A percentile compares a stretch with the other conserved stretches of the same genome.
These are phyloP conservation scores for Metarhizium anisopliae DNA, from an alignment of 2,329 filamentous ascomycete species.

Conservation along the genomic window DNA sequence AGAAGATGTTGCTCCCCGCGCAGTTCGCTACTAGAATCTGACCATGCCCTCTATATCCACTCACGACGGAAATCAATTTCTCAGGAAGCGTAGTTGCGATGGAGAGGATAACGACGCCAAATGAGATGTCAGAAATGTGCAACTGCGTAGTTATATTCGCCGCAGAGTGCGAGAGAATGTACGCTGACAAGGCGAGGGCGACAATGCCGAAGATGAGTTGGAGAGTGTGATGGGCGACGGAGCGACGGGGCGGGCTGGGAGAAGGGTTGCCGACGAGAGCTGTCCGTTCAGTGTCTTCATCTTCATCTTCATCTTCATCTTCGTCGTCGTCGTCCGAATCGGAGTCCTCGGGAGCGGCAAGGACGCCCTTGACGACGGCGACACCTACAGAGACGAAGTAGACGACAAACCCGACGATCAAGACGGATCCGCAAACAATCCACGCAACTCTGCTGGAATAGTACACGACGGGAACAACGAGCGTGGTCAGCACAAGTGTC, in stretches of 20 bases:
- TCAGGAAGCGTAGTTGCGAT: slow-evolving; percentile 46
- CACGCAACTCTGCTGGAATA: slow-evolving; percentile 11
- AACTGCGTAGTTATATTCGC: slow-evolving; percentile 31
- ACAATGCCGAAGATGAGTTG: slow-evolving; percentile 36
- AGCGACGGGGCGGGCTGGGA: neutral
- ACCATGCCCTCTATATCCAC: slow-evolving; percentile 33
- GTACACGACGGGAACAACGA: slow-evolving; percentile 18
- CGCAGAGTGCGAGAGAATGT: slow-evolving; percentile 38
- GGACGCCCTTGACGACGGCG: slow-evolving; percentile 33
- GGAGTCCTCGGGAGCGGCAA: slow-evolving; percentile 28
- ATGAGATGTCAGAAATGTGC: slow-evolving; percentile 33
- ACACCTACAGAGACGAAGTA: slow-evolving; percentile 35
- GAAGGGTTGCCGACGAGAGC: neutral
- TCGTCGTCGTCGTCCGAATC: slow-evolving; percentile 18
- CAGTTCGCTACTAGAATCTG: slow-evolving; percentile 44
- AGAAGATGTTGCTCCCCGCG: slow-evolving; percentile 45
- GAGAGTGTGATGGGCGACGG: slow-evolving; percentile 10
- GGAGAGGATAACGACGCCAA: slow-evolving; percentile 37
- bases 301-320: neutral
- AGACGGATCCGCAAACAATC: slow-evolving; percentile 24
- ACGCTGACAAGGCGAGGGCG: slow-evolving; percentile 36
- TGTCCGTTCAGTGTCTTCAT: neutral
- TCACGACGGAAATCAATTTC: slow-evolving; percentile 41
- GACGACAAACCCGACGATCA: slow-evolving; percentile 31
- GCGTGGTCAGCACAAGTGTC: neutral